Conservation (phyloP, 305 asterid genomes). For the Caryopteris hybrid region DNA sequence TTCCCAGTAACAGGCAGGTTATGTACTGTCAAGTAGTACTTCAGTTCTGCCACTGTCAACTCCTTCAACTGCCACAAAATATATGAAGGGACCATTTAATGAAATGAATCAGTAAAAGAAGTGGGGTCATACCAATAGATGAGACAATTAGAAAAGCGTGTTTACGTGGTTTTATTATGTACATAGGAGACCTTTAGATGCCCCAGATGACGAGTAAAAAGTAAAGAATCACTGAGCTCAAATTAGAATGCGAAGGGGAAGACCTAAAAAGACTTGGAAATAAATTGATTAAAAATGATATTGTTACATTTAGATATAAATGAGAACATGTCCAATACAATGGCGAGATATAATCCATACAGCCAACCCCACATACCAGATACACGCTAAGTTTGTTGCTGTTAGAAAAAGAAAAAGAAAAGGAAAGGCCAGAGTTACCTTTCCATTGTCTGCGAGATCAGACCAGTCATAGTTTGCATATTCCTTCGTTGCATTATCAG, state of each 20-base stretch:
- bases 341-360: too few species aligned
- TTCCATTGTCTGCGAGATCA: slow-evolving; percentile 86
- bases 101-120: too few species aligned
- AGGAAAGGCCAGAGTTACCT: slow-evolving; percentile 43
- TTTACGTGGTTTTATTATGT: too few species aligned
- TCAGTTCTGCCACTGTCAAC: slow-evolving; percentile 68
- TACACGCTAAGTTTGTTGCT: not conserved
- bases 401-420: not conserved
- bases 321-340: too few species aligned
- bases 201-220: too few species aligned
- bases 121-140: too few species aligned
- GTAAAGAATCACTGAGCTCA: too few species aligned
- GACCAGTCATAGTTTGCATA: slow-evolving; percentile 62
- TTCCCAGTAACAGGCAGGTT: slow-evolving; percentile 62
- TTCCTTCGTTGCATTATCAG: slow-evolving; percentile 62
- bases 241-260: too few species aligned
- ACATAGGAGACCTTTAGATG: too few species aligned
- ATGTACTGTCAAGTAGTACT: slow-evolving; percentile 59
- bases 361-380: too few species aligned
- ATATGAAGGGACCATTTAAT: not conserved
- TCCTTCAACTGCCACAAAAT: slow-evolving; percentile 76
- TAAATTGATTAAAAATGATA: not conserved
- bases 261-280: not conserved
- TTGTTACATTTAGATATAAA: too few species aligned
- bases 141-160: too few species aligned